Percentiles rank a stretch among this genome's conserved stretches.
Conservation (phyloP, 805 yeast genomes). For the Candida berthetii region DNA sequence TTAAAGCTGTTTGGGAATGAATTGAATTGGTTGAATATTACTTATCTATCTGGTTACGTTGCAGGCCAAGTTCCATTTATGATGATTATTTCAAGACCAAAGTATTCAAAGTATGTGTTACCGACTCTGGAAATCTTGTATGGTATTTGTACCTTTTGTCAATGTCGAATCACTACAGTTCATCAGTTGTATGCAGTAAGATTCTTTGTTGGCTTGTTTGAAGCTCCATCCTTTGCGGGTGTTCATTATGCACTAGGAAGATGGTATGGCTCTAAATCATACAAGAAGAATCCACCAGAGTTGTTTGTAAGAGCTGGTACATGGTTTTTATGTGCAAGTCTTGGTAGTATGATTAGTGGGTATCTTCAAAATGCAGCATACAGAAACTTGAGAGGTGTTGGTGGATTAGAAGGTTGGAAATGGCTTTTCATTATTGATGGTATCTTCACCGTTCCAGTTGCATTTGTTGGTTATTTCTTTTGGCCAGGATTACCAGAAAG, state of each 20-base stretch:
- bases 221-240: slow-evolving; percentile 35
- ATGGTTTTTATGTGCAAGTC: background rate
- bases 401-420: slow-evolving; percentile 59
- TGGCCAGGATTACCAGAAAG: slow-evolving; percentile 59
- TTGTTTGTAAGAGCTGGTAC: slow-evolving; percentile 13
- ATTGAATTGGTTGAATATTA: slow-evolving; percentile 22
- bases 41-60: slow-evolving; percentile 5
- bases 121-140: slow-evolving; percentile 44
- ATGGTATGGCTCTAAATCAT: slow-evolving; percentile 27
- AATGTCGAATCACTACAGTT: slow-evolving; percentile 1
- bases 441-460: slow-evolving; percentile 8
- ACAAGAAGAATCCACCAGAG: slow-evolving; percentile 29
- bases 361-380: slow-evolving; percentile 53
- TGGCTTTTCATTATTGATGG: slow-evolving; percentile 68
- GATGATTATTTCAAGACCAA: slow-evolving; percentile 35
- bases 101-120: slow-evolving; percentile 17
- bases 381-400: slow-evolving; percentile 36
- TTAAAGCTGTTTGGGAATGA: slow-evolving; percentile 55
- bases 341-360: slow-evolving; percentile 49
- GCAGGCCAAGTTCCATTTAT: slow-evolving; percentile 3
- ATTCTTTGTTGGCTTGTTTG: slow-evolving; percentile 44
- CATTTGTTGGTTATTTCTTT: slow-evolving; percentile 24
- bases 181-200: slow-evolving; percentile 42
- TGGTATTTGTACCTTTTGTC: slow-evolving; percentile 9
- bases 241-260: slow-evolving; percentile 41